Conservation (phyloP, 23 red algal species). For the Gracilaria domingensis region DNA sequence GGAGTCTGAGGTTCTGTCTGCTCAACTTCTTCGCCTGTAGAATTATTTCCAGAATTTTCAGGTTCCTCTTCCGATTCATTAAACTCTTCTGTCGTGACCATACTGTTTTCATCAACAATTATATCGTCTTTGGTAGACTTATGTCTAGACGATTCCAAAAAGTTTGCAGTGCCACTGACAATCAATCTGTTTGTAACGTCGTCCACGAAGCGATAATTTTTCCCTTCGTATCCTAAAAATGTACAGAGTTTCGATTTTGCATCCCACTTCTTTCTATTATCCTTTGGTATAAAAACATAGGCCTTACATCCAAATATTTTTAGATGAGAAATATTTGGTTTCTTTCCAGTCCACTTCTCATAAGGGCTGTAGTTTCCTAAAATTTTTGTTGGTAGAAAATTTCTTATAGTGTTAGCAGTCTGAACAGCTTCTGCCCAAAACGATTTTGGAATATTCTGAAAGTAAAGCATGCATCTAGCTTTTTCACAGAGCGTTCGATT, state of each 20-base stretch:
- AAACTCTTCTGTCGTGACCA: not conserved
- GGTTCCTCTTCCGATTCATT: not conserved
- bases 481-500: slow-evolving; percentile 42
- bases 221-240: slow-evolving; percentile 19
- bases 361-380: not conserved
- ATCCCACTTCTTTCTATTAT: slow-evolving; percentile 35
- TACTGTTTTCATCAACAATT: not conserved
- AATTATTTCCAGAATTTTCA: too few relatives aligned
- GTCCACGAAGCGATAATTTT: slow-evolving; percentile 34
- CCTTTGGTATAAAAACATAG: too few relatives aligned
- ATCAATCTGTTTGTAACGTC: not conserved
- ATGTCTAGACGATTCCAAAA: not conserved
- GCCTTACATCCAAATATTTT: slow-evolving; percentile 22
- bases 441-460: too few relatives aligned
- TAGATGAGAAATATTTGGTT: not conserved
- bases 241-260: slow-evolving; percentile 3
- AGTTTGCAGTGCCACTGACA: slow-evolving; percentile 7
- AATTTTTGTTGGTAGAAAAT: slow-evolving; percentile 20
- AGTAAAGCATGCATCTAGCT: too few relatives aligned
- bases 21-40: not conserved
- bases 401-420: slow-evolving; percentile 2
- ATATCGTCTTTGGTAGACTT: not conserved
- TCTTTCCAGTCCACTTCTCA: slow-evolving; percentile 11
- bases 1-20: not conserved
- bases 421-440: not conserved